Evolutionary conservation across 371 early-diverging fungal genomes (phyloP).

Genomic region (Mortierella sp.): DNA sequence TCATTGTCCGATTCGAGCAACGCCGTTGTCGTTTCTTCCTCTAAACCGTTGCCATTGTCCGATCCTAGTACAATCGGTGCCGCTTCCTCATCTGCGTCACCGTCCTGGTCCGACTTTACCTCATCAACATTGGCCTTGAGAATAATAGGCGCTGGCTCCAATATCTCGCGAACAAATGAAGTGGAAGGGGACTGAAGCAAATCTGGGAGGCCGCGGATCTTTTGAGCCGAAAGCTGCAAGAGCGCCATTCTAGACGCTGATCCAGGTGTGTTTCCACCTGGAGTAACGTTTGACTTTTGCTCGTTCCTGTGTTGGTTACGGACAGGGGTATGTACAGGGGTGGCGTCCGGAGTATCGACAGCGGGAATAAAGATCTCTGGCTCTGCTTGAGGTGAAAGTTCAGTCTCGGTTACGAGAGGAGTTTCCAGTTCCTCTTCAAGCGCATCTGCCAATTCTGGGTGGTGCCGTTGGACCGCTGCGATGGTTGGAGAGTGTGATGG

Average conservation of each 20-base stretch:
- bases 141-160: neutral
- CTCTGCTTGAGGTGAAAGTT: neutral
- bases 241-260: slow-evolving; percentile 28
- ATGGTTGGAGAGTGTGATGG: slow-evolving; percentile 2
- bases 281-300: neutral
- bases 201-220: slow-evolving; percentile 20
- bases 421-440: neutral
- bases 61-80: neutral
- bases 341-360: neutral
- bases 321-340: slow-evolving; percentile 39
- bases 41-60: neutral
- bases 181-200: slow-evolving; percentile 24
- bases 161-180: neutral
- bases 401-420: neutral
- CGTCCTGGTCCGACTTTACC: neutral
- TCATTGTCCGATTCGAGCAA: neutral
- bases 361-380: neutral
- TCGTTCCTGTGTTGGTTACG: slow-evolving; percentile 15
- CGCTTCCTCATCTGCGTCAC: neutral
- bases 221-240: slow-evolving; percentile 30
- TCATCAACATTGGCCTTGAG: neutral
- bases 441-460: neutral
- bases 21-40: neutral
- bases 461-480: slow-evolving; percentile 1
- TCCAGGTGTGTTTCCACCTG: neutral